phyloP scores from a whole-genome alignment of 2,329 filamentous ascomycete species.

The Fusarium nanum region DNA sequence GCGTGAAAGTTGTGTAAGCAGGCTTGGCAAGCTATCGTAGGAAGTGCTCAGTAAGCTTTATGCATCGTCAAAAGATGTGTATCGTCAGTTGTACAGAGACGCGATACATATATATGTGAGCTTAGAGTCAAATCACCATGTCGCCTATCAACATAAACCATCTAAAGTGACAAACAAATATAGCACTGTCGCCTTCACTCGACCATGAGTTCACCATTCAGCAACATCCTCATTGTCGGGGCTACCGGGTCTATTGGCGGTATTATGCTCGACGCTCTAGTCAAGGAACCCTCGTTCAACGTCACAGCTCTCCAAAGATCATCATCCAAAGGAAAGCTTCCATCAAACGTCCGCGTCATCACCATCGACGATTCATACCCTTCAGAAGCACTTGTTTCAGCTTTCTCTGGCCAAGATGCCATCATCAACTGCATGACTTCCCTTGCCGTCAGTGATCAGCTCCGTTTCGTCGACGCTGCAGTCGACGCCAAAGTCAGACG shows the following conservation, averaged over 20 bases:
- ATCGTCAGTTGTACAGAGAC: too few relatives aligned
- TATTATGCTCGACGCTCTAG: not conserved
- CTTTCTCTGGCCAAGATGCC: constrained; percentile 3
- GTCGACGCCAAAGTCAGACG: not conserved
- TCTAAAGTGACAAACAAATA: too few relatives aligned
- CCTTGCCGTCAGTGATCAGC: constrained; percentile 6
- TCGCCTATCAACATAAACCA: not conserved
- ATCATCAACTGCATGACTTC: constrained; percentile 18
- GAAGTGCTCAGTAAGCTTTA: not conserved
- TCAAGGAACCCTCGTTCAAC: not conserved
- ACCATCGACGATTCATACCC: constrained; percentile 15
- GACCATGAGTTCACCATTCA: constrained; percentile 8
- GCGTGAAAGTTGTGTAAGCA: not conserved
- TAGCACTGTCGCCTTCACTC: not conserved
- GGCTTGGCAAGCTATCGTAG: not conserved
- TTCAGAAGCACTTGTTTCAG: not conserved
- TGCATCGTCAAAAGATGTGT: too few relatives aligned
- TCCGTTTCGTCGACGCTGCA: constrained; percentile 10
- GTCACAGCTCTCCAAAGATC: constrained; percentile 2
- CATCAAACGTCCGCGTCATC: not conserved
- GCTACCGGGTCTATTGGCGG: not conserved
- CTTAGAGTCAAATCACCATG: rapidly evolving
- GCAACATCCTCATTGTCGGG: not conserved
- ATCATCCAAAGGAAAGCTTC: not conserved
- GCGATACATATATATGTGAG: not conserved